Percentiles rank a stretch among this genome's conserved stretches.
Evolutionary conservation across 2,329 filamentous ascomycete species (phyloP).

Genomic region (Pleurostoma richardsiae): DNA sequence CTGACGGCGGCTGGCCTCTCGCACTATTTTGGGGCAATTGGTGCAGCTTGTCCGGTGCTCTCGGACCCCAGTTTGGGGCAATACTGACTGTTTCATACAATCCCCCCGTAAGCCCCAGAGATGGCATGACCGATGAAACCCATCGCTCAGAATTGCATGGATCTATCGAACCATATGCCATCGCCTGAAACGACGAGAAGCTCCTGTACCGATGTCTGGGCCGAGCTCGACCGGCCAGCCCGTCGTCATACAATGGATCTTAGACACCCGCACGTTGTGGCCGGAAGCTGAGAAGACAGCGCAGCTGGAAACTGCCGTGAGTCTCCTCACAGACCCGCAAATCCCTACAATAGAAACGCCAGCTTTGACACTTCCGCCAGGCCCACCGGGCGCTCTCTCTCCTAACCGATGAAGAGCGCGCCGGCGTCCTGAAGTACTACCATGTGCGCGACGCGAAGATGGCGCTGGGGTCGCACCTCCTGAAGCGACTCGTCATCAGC

Average conservation of each 20-base stretch:
- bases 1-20: too few species aligned
- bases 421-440: conserved; percentile 55
- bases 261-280: conserved; percentile 57
- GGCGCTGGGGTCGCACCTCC: conserved; percentile 64
- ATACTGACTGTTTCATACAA: too few species aligned
- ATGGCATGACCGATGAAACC: too few species aligned
- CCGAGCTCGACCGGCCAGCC: conserved; percentile 11
- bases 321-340: conserved; percentile 9
- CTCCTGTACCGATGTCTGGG: too few species aligned
- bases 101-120: too few species aligned
- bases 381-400: conserved; percentile 49
- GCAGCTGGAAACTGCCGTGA: conserved; percentile 40
- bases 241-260: conserved; percentile 52
- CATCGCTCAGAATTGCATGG: too few species aligned
- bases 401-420: conserved; percentile 49
- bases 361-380: conserved; percentile 23
- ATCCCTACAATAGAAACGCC: neutral
- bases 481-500: conserved; percentile 67
- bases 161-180: too few species aligned
- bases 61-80: too few species aligned
- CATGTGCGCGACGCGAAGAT: conserved; percentile 70
- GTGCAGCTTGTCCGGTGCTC: neutral
- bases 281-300: conserved; percentile 42
- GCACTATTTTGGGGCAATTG: neutral
- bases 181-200: too few species aligned